Base-by-base conservation (phyloP, 768 basidiomycete genomes). In the Agrocybe chaxingu region DNA sequence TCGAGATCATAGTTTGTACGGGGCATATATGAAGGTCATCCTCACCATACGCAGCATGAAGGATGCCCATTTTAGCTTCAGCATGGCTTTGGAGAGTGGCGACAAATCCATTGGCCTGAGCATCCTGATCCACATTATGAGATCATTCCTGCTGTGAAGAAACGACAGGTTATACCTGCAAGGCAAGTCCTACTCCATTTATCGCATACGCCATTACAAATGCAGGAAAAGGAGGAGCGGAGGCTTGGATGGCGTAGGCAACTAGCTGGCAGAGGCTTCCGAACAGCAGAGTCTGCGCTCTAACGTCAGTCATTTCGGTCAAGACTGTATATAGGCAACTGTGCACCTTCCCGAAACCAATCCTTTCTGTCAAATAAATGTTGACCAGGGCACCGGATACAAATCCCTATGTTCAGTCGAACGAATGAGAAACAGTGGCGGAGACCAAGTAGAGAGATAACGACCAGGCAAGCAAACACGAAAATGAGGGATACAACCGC, bases 91-190 rank as follows among this genome's bases (percentile, higher is more conserved):
- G 75, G 6, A 87, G 65, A 39, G 70, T 74, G 3, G 83, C 85
- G 9, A 90, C 79, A 52, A 78, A 89, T 7, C 81, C 84, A 58
- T 86, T 86, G 1, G 85, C 77, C 66, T 87, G 86, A 0, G 87
- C 85, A 52, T 88, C 82, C 82, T 87, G 18, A 18, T 4, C 6
- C 2, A 13, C 8, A 4, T 16, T 35, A 12, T 48, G 5, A 12
- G 2, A 42, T 13, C 45, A 9, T 8, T 7, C 10, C 13, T 32
- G 38, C 13, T 32, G 38, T 12, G 12, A 9, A 12, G 16, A 36
- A 19, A 39, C 8, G 13, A 36, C 33, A 4, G 6, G 16, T 44
- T 61, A 38, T 50, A 81, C 85, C 68, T 76, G 71, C 3, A 78
- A 59, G 2, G 74, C 70, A 16, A 71, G 42, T 0, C 77, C 76